phyloP scores from a whole-genome alignment of 78 protist species.

The Chrysochromulina parva region DNA sequence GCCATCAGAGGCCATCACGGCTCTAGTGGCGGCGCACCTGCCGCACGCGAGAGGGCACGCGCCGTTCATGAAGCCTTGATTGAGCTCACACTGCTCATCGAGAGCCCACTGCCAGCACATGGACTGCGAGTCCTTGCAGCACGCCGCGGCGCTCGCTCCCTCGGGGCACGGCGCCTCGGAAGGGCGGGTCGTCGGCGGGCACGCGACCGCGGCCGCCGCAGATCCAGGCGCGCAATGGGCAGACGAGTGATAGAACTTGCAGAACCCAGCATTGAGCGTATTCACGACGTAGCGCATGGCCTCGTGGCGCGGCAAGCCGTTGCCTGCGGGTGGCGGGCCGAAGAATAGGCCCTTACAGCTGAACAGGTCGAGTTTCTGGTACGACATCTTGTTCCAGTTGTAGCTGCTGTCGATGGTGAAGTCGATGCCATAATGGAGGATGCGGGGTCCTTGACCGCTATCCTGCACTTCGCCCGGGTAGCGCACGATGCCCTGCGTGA shows the following conservation, averaged over 20 bases:
- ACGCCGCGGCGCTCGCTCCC: neutral
- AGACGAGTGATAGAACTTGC: neutral
- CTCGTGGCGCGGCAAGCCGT: neutral
- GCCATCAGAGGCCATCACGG: too few species aligned
- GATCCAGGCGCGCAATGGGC: neutral
- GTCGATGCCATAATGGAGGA: conserved; percentile 20
- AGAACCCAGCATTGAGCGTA: neutral
- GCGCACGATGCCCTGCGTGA: neutral
- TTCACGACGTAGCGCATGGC: neutral
- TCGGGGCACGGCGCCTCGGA: neutral
- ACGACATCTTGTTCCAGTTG: neutral
- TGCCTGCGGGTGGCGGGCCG: neutral
- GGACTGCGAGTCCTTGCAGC: neutral
- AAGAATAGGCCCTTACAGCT: neutral
- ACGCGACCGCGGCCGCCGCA: neutral
- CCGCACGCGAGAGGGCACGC: neutral
- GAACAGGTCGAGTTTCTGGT: too few species aligned
- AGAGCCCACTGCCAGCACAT: neutral
- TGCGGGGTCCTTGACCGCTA: neutral
- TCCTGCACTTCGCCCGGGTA: neutral
- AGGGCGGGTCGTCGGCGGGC: neutral
- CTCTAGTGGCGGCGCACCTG: neutral
- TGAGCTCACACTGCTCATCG: neutral
- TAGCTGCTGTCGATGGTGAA: neutral
- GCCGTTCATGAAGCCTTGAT: neutral